These are phyloP conservation scores for Penicillium sclerotiorum DNA, from an alignment of 2,329 filamentous ascomycete species.

Conservation along the genomic window DNA sequence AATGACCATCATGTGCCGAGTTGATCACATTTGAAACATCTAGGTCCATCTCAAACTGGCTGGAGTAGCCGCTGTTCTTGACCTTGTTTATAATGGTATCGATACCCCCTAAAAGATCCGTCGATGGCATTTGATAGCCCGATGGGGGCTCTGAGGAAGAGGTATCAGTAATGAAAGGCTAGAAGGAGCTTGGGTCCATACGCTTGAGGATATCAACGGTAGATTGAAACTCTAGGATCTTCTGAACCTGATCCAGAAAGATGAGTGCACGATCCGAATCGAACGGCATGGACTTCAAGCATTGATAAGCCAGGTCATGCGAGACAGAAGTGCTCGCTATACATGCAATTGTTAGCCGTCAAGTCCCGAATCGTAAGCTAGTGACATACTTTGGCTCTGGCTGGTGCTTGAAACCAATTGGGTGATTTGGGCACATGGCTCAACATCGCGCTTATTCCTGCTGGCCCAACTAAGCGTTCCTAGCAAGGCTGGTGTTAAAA, in stretches of 20 bases:
- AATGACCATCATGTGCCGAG: conserved; percentile 65
- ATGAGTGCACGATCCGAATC: conserved; percentile 24
- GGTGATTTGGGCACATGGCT: conserved; percentile 26
- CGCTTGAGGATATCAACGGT: conserved; percentile 51
- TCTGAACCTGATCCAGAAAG: conserved; percentile 29
- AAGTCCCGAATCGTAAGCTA: no score
- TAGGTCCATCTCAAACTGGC: conserved; percentile 59
- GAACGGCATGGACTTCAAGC: conserved; percentile 34
- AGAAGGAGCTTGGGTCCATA: conserved; percentile 12
- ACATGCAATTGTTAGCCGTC: no score
- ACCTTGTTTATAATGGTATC: conserved; percentile 51
- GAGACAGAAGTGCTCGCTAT: conserved; percentile 17
- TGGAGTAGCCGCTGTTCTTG: conserved; percentile 47
- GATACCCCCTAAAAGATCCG: conserved; percentile 53
- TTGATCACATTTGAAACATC: conserved; percentile 58
- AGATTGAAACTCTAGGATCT: conserved; percentile 54
- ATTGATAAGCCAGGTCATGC: conserved; percentile 26
- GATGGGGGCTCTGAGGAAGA: conserved; percentile 48
- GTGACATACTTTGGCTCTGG: conserved; percentile 18
- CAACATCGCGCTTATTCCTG: conserved; percentile 16
- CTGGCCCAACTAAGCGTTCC: conserved; percentile 13
- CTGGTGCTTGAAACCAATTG: conserved; percentile 20
- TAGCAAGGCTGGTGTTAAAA: conserved; percentile 16
- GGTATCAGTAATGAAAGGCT: conserved; percentile 11
- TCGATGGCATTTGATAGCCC: conserved; percentile 52